phyloP scores from a whole-genome alignment of 495 filamentous ascomycete genomes.

The Penicillium longicatenatum region DNA sequence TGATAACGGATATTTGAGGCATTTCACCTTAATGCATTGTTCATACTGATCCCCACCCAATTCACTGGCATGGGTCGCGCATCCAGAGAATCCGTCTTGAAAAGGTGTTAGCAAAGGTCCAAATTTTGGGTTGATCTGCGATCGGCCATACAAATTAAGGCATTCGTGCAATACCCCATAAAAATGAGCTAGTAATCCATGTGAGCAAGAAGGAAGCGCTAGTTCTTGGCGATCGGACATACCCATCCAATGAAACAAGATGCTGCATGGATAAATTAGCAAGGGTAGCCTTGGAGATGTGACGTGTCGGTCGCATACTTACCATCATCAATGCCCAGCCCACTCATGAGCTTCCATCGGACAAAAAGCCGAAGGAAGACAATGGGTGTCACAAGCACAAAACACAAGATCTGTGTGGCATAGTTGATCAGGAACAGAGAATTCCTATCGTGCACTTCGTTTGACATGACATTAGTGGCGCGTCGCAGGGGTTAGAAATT shows the following conservation, averaged over 20 bases:
- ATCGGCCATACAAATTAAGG: not conserved
- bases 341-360: slow-evolving; percentile 11
- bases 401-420: slow-evolving; percentile 17
- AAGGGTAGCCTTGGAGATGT: not conserved
- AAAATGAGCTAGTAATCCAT: not conserved
- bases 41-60: not conserved
- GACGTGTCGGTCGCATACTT: slow-evolving; percentile 4
- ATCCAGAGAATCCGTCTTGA: not conserved
- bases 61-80: not conserved
- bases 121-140: not conserved
- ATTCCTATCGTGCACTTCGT: slow-evolving; percentile 3
- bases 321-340: slow-evolving; percentile 17
- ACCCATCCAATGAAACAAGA: slow-evolving; percentile 10
- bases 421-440: slow-evolving; percentile 13
- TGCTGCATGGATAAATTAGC: not conserved
- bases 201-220: not conserved
- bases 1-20: not conserved
- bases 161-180: slow-evolving; percentile 3
- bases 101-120: not conserved
- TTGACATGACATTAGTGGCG: slow-evolving; percentile 2
- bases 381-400: slow-evolving; percentile 10
- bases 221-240: not conserved
- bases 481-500: not conserved
- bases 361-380: slow-evolving; percentile 12
- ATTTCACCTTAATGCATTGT: not conserved